Conservation (phyloP, 176 grass and related monocot genomes). For the bread wheat (Triticum aestivum) region DNA sequence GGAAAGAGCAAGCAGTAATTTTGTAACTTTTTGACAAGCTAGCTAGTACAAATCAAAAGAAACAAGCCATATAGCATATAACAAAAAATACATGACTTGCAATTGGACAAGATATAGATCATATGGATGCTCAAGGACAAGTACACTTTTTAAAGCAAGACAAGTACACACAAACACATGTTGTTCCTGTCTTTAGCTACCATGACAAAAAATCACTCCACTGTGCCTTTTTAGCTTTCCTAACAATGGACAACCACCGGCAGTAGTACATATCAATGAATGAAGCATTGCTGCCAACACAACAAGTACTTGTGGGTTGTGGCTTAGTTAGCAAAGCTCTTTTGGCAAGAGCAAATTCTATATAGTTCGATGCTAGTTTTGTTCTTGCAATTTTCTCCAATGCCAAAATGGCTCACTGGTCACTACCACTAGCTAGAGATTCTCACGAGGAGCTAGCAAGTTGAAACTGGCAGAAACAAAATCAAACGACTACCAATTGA, state of each 20-base stretch:
- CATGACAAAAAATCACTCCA: constrained; percentile 32
- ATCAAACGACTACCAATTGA: constrained; percentile 4
- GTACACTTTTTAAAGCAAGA: not conserved
- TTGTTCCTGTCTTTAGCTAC: constrained; percentile 31
- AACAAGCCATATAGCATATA: not conserved
- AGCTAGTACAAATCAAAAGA: not conserved
- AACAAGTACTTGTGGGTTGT: not conserved
- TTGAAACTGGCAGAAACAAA: not conserved
- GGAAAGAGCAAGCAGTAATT: not conserved
- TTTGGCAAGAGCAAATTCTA: constrained; percentile 37
- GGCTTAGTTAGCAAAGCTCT: constrained; percentile 17
- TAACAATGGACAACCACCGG: constrained; percentile 14
- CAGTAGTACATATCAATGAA: constrained; percentile 18
- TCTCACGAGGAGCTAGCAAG: not conserved
- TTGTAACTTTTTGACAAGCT: not conserved
- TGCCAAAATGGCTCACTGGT: not conserved
- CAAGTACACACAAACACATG: constrained; percentile 17
- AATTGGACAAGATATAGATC: constrained; percentile 10
- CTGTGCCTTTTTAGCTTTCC: constrained; percentile 6
- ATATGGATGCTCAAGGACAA: not conserved
- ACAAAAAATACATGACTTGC: not conserved
- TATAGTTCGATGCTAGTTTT: constrained; percentile 17
- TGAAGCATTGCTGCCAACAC: constrained; percentile 6
- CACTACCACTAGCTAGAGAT: constrained; percentile 12
- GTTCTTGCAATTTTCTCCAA: constrained; percentile 26